Conservation (phyloP, 371 early-diverging fungal genomes). For the Mortierella sp. region DNA sequence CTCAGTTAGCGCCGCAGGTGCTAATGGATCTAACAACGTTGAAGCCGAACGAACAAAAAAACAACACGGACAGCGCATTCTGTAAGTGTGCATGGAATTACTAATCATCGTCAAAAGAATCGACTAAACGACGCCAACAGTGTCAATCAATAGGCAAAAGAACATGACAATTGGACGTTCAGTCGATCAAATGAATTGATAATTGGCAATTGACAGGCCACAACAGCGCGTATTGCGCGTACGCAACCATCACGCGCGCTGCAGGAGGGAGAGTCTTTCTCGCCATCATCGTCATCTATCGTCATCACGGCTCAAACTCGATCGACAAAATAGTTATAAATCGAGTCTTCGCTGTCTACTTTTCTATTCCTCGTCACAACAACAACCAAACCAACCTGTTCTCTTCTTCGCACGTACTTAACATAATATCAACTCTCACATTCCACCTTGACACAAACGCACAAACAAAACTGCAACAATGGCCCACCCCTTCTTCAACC, state of each 20-base stretch:
- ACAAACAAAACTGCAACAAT: neutral
- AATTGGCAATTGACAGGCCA: too few species aligned
- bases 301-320: neutral
- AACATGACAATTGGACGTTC: neutral
- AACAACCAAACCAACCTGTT: neutral
- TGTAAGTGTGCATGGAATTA: too few species aligned
- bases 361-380: neutral
- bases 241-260: too few species aligned
- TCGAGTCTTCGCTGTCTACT: neutral
- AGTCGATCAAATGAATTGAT: neutral
- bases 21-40: neutral
- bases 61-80: too few species aligned
- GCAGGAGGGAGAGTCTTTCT: too few species aligned
- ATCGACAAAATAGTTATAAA: neutral
- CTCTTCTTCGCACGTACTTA: neutral
- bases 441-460: neutral
- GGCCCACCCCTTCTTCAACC: conserved; percentile 29
- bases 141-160: neutral
- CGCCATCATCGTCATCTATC: neutral
- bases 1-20: neutral
- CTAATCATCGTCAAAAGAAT: neutral
- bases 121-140: neutral
- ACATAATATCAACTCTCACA: neutral
- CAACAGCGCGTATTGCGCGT: too few species aligned
- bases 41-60: neutral